Percentiles rank a stretch among this genome's conserved stretches.
phyloP scores from a whole-genome alignment of 495 filamentous ascomycete genomes.

The Opeltia flavorubescens region DNA sequence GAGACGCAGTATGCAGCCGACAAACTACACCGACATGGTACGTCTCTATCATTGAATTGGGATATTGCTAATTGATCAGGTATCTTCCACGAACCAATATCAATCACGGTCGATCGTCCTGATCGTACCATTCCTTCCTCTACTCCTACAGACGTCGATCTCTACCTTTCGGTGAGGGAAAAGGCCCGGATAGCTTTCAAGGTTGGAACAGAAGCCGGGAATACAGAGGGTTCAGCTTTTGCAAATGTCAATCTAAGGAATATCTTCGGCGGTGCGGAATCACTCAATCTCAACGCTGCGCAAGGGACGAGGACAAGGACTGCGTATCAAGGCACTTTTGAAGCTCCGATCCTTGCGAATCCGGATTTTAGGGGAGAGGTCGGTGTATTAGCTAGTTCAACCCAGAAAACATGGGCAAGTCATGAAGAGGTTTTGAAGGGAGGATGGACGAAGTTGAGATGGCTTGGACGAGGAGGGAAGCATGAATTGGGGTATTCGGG shows the following conservation, averaged over 20 bases:
- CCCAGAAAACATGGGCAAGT: slow-evolving; percentile 77
- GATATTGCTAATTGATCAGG: slow-evolving; percentile 29
- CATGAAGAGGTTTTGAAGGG: slow-evolving; percentile 86
- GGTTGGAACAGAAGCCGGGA: slow-evolving; percentile 85
- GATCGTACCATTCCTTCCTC: slow-evolving; percentile 39
- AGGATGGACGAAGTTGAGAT: slow-evolving; percentile 59
- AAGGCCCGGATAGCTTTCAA: slow-evolving; percentile 67
- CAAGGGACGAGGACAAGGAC: slow-evolving; percentile 79
- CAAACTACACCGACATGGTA: slow-evolving; percentile 74
- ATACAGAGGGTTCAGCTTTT: slow-evolving; percentile 83
- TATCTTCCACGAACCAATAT: slow-evolving; percentile 75
- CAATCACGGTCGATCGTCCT: slow-evolving; percentile 63
- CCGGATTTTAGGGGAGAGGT: slow-evolving; percentile 63
- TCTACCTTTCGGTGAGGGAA: slow-evolving; percentile 63
- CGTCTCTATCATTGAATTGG: background rate
- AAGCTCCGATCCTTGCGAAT: slow-evolving; percentile 65
- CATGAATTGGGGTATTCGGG: slow-evolving; percentile 70
- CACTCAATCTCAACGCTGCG: slow-evolving; percentile 69
- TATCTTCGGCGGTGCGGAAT: slow-evolving; percentile 88
- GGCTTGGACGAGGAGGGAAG: slow-evolving; percentile 44
- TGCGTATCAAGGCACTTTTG: slow-evolving; percentile 72
- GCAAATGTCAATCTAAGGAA: slow-evolving; percentile 73
- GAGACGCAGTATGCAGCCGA: slow-evolving; percentile 51
- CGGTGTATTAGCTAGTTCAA: slow-evolving; percentile 65
- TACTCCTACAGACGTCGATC: slow-evolving; percentile 58